Base-by-base conservation (phyloP, 768 basidiomycete genomes). In the Trametes cubensis region DNA sequence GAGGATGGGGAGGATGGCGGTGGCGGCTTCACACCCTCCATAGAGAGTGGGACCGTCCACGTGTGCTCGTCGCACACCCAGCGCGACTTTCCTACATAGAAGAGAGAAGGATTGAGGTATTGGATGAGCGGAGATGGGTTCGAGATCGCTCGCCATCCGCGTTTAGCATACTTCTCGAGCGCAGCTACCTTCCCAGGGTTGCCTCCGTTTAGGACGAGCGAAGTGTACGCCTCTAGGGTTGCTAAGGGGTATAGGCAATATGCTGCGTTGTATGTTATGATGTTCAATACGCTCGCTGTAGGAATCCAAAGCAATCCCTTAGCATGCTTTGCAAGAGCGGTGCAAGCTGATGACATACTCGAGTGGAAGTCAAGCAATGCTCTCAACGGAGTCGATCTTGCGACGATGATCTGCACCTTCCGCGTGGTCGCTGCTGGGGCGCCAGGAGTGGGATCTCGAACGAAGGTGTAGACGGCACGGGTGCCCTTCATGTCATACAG, bases 321-420 rank as follows among this genome's bases (percentile, higher is more conserved):
- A 13, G 18, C n/a, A 25, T n/a, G 2, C 3, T 45, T 40, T 48
- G 5, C 3, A n/a, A 25, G 17, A 4, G 20, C n/a, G 3, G 3
- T 4, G 28, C 3, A 6, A 14, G 47, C 23, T 18, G 28, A 18
- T 3, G 23, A 56, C 80, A 26, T 42, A 83, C 82, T 81, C 0
- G 78, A 80, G 58, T 84, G 83, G 55, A 83, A 83, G 7, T 66
- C 65, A 1, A 83, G 56, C n/a, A 84, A 77, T 7, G 69, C 60
- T 20, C 76, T 72, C 57, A 81, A 66, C 0, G 80, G 74, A 13
- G 70, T 69, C 48, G 65, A 10, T 47, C 57, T 6, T 23, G 78
- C 62, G 38, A 75, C 71, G 26, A 84, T 77, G 39, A 83, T 64
- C 61, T 83, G 82, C 0, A 83, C 67, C 46, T 72, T 78, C 2